Conservation (phyloP, 2,329 filamentous ascomycete species). For the Sporothrix euskadiensis region DNA sequence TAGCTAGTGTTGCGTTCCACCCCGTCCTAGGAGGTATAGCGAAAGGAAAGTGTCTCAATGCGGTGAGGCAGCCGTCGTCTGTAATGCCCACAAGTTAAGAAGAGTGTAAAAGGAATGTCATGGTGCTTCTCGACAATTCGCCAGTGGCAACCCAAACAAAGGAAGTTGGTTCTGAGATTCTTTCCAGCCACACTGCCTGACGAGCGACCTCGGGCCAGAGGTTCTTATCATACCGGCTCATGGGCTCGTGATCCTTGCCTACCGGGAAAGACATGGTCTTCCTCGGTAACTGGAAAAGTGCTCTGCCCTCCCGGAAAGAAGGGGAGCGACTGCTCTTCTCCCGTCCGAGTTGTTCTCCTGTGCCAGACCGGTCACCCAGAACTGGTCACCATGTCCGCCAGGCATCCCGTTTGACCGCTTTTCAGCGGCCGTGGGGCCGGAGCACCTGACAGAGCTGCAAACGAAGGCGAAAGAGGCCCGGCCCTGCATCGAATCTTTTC, state of each 20-base stretch:
- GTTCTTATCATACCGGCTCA: conserved; percentile 77
- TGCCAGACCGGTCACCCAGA: conserved; percentile 50
- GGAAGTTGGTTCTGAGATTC: conserved; percentile 43
- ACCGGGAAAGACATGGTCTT: conserved; percentile 38
- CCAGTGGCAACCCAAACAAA: conserved; percentile 26
- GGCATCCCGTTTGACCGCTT: conserved; percentile 44
- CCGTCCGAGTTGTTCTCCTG: conserved; percentile 26
- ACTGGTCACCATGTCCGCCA: conserved; percentile 35
- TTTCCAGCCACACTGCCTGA: conserved; percentile 69
- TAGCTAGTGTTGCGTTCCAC: conserved; percentile 50
- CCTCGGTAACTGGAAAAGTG: conserved; percentile 55
- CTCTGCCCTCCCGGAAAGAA: conserved; percentile 39
- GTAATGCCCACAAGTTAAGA: not conserved
- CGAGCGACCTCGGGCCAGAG: conserved; percentile 71
- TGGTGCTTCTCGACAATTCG: conserved; percentile 34
- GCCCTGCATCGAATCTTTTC: conserved; percentile 8
- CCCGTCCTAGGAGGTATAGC: conserved; percentile 36
- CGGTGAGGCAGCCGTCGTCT: not conserved
- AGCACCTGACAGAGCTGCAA: conserved; percentile 30
- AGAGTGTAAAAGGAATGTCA: conserved; percentile 6
- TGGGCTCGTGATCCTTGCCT: conserved; percentile 64
- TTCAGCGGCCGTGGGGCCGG: conserved; percentile 49
- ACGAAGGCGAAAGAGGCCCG: not conserved
- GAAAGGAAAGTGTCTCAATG: conserved; percentile 18
- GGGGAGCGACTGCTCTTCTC: conserved; percentile 32